These are phyloP conservation scores for Helotiales sp. DNA, from an alignment of 2,329 filamentous ascomycete species.

Conservation along the genomic window DNA sequence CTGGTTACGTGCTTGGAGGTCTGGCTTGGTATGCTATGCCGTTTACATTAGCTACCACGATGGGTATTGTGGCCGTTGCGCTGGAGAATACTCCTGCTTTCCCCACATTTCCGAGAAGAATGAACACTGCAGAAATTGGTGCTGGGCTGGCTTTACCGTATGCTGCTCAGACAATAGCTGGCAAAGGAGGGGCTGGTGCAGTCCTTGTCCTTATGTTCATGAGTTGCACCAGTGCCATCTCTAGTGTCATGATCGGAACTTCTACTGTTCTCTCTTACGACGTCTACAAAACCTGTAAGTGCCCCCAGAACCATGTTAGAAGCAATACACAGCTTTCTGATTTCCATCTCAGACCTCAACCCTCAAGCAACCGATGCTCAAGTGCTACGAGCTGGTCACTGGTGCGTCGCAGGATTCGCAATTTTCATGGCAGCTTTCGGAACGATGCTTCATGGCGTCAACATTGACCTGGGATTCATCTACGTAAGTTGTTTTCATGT, in stretches of 20 bases:
- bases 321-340: background rate
- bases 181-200: constrained; percentile 9
- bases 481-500: background rate
- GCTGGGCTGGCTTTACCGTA: constrained; percentile 9
- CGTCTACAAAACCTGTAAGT: constrained; percentile 12
- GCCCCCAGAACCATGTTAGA: background rate
- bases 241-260: constrained; percentile 6
- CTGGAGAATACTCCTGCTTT: constrained; percentile 49
- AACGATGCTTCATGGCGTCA: constrained; percentile 11
- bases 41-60: constrained; percentile 41
- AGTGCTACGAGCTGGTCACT: constrained; percentile 5
- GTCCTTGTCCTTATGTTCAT: constrained; percentile 11
- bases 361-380: constrained; percentile 6
- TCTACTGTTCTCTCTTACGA: constrained; percentile 11
- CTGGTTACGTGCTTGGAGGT: constrained; percentile 51
- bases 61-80: constrained; percentile 48
- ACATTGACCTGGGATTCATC: constrained; percentile 13
- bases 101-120: constrained; percentile 54
- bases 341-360: background rate
- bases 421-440: constrained; percentile 13
- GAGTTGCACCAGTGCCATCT: constrained; percentile 11
- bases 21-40: constrained; percentile 55
- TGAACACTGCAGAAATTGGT: constrained; percentile 6
- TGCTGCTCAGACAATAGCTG: constrained; percentile 10
- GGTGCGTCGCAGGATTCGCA: constrained; percentile 11